A percentile compares a stretch with the other conserved stretches of the same genome.
Conservation (phyloP, 192 early-diverging fungal genomes). For the Chytriomyces hyalinus region DNA sequence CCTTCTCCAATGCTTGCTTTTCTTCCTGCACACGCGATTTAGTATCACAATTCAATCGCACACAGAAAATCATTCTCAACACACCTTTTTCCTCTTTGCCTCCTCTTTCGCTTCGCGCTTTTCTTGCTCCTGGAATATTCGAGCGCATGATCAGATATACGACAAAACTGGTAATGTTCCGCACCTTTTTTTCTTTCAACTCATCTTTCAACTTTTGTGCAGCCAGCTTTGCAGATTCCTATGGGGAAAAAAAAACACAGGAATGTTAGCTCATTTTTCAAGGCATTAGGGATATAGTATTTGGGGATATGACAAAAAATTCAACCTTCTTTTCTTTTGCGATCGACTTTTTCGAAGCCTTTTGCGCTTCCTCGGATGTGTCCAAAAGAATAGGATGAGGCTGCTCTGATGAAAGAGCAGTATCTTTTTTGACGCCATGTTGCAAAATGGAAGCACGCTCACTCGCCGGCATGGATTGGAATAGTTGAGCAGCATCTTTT, state of each 20-base stretch:
- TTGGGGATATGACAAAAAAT: no score
- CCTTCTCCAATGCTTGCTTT: no score
- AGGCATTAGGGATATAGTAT: no score
- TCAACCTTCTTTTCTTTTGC: conserved; percentile 15
- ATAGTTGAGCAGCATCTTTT: no score
- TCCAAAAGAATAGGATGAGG: no score
- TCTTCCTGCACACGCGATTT: no score
- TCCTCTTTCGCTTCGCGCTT: conserved; percentile 29
- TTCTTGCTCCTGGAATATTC: conserved; percentile 20
- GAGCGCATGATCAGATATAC: background rate
- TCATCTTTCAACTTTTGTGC: conserved; percentile 19
- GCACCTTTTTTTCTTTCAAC: conserved; percentile 20
- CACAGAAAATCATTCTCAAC: background rate
- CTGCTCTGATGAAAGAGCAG: no score
- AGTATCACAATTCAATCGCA: background rate
- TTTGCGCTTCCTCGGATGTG: background rate
- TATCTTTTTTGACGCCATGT: no score
- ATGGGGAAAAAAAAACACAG: no score
- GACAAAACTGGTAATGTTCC: background rate
- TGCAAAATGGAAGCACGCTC: no score
- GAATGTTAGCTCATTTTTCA: no score
- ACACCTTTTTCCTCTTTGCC: conserved; percentile 16
- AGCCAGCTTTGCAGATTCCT: conserved; percentile 3
- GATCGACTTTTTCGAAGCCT: background rate
- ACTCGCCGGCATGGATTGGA: no score